phyloP scores from a whole-genome alignment of 306 rosid genomes.

The Oxytropis ochrocephala region DNA sequence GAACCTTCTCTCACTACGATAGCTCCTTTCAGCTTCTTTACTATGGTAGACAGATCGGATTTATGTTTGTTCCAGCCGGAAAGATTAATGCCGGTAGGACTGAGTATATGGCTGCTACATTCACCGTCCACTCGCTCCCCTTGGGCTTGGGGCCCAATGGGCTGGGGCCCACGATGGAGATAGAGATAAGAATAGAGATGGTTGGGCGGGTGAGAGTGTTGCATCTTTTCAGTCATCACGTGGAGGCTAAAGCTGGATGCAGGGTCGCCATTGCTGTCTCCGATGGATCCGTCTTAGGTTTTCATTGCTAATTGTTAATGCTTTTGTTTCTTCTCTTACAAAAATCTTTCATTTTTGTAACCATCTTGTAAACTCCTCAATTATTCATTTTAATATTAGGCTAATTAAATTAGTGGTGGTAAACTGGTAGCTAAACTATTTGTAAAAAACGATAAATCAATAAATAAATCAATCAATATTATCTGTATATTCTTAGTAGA shows the following conservation, averaged over 20 bases:
- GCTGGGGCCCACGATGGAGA: slow-evolving; percentile 56
- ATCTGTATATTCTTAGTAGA: too few species aligned
- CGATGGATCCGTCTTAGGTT: slow-evolving; percentile 80
- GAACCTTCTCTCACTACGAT: slow-evolving; percentile 72
- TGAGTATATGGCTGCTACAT: slow-evolving; percentile 71
- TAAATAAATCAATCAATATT: too few species aligned
- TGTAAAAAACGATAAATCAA: too few species aligned
- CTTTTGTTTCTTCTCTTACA: too few species aligned
- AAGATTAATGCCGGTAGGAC: slow-evolving; percentile 60
- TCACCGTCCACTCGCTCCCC: slow-evolving; percentile 62
- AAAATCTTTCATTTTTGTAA: not conserved
- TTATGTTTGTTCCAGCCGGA: slow-evolving; percentile 94
- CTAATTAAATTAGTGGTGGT: too few species aligned
- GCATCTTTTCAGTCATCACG: slow-evolving; percentile 74
- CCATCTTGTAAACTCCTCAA: not conserved
- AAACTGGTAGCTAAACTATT: too few species aligned
- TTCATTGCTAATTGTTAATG: slow-evolving; percentile 48
- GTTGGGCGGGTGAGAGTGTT: slow-evolving; percentile 73
- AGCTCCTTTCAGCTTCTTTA: slow-evolving; percentile 78
- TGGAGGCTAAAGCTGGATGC: slow-evolving; percentile 49
- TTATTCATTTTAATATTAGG: too few species aligned
- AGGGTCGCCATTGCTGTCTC: slow-evolving; percentile 50
- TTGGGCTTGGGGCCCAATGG: slow-evolving; percentile 17
- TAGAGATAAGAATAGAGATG: slow-evolving; percentile 59
- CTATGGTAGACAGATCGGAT: slow-evolving; percentile 68